Evolutionary conservation across 495 filamentous ascomycete genomes (phyloP), one percentile per base, ranked within the genome.

Genomic region (Penicillium nucicola): DNA sequence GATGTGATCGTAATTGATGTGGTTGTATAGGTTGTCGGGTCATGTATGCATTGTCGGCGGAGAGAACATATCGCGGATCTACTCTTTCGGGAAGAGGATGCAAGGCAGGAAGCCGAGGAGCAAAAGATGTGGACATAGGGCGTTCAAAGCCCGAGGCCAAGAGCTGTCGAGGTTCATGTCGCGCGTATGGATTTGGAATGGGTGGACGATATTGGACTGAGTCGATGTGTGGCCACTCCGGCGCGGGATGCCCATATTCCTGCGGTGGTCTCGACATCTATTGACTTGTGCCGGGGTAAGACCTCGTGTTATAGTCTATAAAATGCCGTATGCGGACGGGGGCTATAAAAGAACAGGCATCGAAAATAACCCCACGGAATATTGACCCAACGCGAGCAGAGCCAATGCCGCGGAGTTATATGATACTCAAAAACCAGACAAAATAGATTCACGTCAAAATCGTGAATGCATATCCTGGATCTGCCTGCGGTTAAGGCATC

Each of bases 251-350:
- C 46, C 58, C 61, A 50, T 55, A 52, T 58, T 61, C 49, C 41
- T 55, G 53, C 34, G 58, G 61, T 42, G 60, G 48, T 48, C 57
- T 51, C 58, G 61, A 61, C 61, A 64, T 64, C 52, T 56, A 56
- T 56, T 34, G 18, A 33, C 30, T 32, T 14, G 55, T 34, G 45
- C 51, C 37, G 41, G 48, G 30, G 52, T 55, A 47, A 48, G 45
- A 43, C 55, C 50, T 54, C 51, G 48, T 46, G 57, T 43, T 53
- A 48, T 43, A 35, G 28, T 50, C 53, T 48, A 23, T 43, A 32
- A 30, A 34, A 36, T 48, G 39, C 53, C 52, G 52, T 55, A 45
- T 55, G 42, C 25, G 46, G 46, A 53, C 40, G 43, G 36, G 23
- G 43, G 43, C 36, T 53, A n/a, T 38, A 50, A 37, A 45, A 35